Evolutionary conservation across 345 rosid genomes (phyloP), one percentile per base, ranked within the genome.

Genomic region (Xanthoceras sorbifolium): DNA sequence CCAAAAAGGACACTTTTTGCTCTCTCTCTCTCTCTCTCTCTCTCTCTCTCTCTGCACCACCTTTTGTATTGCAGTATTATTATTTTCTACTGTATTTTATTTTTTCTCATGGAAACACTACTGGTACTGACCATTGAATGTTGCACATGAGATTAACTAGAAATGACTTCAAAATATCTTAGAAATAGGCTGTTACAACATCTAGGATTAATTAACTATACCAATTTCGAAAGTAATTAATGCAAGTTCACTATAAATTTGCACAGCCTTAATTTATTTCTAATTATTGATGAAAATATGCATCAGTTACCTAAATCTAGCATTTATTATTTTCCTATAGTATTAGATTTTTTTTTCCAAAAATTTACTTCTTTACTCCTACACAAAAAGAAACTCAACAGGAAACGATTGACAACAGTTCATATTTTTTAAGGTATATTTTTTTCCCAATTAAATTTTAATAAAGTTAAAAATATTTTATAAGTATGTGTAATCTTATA

Each of bases 71-170:
- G 10, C 46, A 28, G 20, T 54, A 11, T 60, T 60, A 46, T 23
- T 57, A n/a, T 65, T 36, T 28, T 57, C 4, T 57, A 3, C n/a
- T 52, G 34, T 63, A 70, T 25, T 15, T 32, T 28, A 20, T 65
- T n/a, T 18, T 25, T 14, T 48, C 40, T 15, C 34, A 50, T 15
- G 7, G 55, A 26, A 73, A n/a, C n/a, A 57, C 73, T 32, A 73
- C 23, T 67, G 73, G 69, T 46, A 26, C 48, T 48, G n/a, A n/a
- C n/a, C 20, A 23, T 69, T 75, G 48, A 40, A 74, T 28, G 60
- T 44, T 64, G 44, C 67, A 40, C 72, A 25, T 70, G 72, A 29
- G 64, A 23, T 50, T 69, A 65, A 54, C 64, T 48, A 67, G 5
- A 42, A 76, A 42, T 63, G 52, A 74, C 67, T 69, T 73, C 12